Conservation (phyloP, 2,329 filamentous ascomycete genomes). For the Emmonsia crescens region DNA sequence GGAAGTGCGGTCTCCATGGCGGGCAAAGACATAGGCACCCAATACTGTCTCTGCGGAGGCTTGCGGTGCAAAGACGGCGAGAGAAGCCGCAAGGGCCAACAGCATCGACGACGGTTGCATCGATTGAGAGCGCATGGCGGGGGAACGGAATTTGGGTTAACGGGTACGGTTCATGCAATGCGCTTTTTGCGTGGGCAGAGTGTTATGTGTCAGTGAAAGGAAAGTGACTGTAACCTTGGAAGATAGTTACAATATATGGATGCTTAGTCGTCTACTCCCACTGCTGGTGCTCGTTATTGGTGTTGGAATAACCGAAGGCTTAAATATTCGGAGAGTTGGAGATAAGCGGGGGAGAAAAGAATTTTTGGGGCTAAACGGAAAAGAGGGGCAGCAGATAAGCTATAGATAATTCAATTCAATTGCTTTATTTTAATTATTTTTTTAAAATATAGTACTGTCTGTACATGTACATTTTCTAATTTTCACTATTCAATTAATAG, state of each 20-base stretch:
- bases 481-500: too few species aligned
- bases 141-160: not conserved
- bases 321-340: not conserved
- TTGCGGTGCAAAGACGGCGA: conserved; percentile 14
- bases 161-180: not conserved
- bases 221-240: not conserved
- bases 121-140: not conserved
- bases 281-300: too few species aligned
- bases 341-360: not conserved
- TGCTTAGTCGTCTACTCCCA: too few species aligned
- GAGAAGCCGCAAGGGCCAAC: conserved; percentile 11
- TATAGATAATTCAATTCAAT: too few species aligned
- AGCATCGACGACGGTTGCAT: not conserved
- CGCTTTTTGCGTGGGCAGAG: not conserved
- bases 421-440: too few species aligned
- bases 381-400: not conserved
- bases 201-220: not conserved
- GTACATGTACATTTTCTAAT: too few species aligned
- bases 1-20: conserved; percentile 78
- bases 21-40: conserved; percentile 76
- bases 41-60: conserved; percentile 55
- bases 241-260: too few species aligned
- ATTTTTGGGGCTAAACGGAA: not conserved
- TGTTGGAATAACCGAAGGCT: not conserved
- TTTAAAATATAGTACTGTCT: too few species aligned